Percentiles rank a stretch among this genome's conserved stretches.
phyloP scores from a whole-genome alignment of 805 yeast genomes.

The Yamadazyma paraphyllophila region DNA sequence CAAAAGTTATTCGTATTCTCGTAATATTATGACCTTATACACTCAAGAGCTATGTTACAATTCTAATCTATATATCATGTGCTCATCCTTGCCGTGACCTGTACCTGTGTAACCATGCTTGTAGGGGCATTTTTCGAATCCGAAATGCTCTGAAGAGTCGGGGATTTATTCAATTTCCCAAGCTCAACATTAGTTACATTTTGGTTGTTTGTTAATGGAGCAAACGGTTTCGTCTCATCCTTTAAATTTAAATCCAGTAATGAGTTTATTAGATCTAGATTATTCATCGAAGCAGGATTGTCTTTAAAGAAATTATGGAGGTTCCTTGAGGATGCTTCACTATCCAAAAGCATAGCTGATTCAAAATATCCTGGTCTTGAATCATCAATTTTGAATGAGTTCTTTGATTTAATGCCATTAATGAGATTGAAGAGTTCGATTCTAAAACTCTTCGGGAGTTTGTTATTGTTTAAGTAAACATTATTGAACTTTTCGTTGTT shows the following conservation, averaged over 20 bases:
- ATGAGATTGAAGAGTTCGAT: constrained; percentile 54
- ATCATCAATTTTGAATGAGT: constrained; percentile 53
- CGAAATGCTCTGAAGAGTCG: constrained; percentile 23
- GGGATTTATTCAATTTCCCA: constrained; percentile 27
- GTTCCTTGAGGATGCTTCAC: constrained; percentile 44
- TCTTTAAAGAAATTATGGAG: constrained; percentile 33
- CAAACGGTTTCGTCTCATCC: constrained; percentile 10
- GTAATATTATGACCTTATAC: no score
- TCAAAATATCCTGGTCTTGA: constrained; percentile 63
- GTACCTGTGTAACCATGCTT: constrained; percentile 40
- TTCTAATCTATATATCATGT: constrained; percentile 16
- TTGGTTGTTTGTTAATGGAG: constrained; percentile 16
- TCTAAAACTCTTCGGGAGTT: constrained; percentile 46
- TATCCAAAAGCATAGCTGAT: constrained; percentile 51
- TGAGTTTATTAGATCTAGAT: constrained; percentile 8
- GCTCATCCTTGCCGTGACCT: constrained; percentile 42
- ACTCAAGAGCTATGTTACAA: neutral
- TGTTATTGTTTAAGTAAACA: constrained; percentile 43
- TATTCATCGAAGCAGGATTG: constrained; percentile 4
- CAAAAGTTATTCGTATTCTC: neutral
- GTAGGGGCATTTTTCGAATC: constrained; percentile 25
- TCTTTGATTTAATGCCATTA: constrained; percentile 51
- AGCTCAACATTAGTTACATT: constrained; percentile 11
- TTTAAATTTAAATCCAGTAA: constrained; percentile 11
- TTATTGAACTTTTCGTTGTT: constrained; percentile 32